These are phyloP conservation scores for Aspergillus tanneri DNA, from an alignment of 2,329 filamentous ascomycete species.

Conservation along the genomic window DNA sequence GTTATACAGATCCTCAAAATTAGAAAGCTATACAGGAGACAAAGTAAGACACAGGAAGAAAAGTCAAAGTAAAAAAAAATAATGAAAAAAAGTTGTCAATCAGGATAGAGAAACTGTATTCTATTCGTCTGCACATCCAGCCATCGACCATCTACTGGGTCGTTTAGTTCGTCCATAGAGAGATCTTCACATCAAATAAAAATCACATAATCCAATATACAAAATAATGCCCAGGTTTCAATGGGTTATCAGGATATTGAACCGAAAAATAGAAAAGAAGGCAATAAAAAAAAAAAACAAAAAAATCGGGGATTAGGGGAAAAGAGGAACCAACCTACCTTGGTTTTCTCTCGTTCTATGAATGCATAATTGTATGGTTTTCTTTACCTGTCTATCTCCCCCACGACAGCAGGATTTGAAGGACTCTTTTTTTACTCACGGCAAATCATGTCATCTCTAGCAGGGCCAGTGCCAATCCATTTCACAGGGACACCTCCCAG, in stretches of 20 bases:
- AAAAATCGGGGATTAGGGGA: background rate
- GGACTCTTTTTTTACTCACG: conserved; percentile 28
- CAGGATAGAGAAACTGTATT: no score
- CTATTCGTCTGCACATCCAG: conserved; percentile 5
- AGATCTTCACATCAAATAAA: background rate
- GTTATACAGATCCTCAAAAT: no score
- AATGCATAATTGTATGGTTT: background rate
- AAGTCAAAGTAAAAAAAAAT: background rate
- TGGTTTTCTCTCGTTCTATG: background rate
- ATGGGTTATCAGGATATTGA: conserved; percentile 8
- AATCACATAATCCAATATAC: background rate
- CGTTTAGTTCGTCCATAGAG: background rate
- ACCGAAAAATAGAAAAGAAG: conserved; percentile 2
- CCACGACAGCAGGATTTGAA: background rate
- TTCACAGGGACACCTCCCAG: conserved; percentile 58
- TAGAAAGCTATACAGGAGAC: background rate
- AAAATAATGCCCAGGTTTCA: background rate
- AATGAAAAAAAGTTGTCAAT: background rate
- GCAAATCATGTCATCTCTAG: conserved; percentile 61
- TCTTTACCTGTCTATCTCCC: background rate
- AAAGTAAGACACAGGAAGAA: background rate
- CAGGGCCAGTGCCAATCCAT: conserved; percentile 64
- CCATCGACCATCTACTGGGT: conserved; percentile 4
- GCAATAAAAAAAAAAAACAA: background rate
- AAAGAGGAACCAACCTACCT: conserved; percentile 2